Evolutionary conservation across 192 early-diverging fungal genomes (phyloP).

Genomic region (Linnemannia elongata): DNA sequence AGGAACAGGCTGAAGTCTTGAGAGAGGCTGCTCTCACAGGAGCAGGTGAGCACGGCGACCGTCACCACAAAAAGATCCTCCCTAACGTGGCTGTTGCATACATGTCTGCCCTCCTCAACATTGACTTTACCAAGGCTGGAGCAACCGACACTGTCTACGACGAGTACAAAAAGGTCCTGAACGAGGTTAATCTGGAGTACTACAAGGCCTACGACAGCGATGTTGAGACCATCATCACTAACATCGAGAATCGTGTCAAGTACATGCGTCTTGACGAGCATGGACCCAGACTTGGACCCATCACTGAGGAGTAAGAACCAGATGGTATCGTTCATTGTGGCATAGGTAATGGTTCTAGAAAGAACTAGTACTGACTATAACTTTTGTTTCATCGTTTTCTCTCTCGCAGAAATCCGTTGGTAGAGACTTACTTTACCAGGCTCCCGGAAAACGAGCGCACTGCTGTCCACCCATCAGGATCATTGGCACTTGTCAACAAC

Average conservation of each 20-base stretch:
- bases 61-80: conserved; percentile 73
- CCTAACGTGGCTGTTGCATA: conserved; percentile 62
- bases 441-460: conserved; percentile 72
- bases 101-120: conserved; percentile 49
- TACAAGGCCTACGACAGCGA: conserved; percentile 92
- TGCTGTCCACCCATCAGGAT: conserved; percentile 71
- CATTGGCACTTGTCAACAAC: conserved; percentile 90
- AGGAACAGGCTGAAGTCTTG: conserved; percentile 61
- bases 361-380: not conserved
- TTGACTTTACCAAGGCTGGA: conserved; percentile 15
- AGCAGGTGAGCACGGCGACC: conserved; percentile 57
- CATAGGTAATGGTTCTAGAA: not conserved
- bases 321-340: not conserved
- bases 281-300: conserved; percentile 87
- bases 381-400: not conserved
- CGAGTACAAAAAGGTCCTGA: conserved; percentile 74
- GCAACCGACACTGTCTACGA: conserved; percentile 59
- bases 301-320: conserved; percentile 72
- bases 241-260: conserved; percentile 82
- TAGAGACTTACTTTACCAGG: conserved; percentile 97
- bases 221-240: conserved; percentile 73
- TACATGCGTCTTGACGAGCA: conserved; percentile 89
- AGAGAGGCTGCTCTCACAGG: conserved; percentile 51
- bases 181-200: conserved; percentile 89
- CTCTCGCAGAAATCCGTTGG: conserved; percentile 79